Conservation (phyloP, 2,329 filamentous ascomycete genomes). For the Plenodomus tracheiphilus region DNA sequence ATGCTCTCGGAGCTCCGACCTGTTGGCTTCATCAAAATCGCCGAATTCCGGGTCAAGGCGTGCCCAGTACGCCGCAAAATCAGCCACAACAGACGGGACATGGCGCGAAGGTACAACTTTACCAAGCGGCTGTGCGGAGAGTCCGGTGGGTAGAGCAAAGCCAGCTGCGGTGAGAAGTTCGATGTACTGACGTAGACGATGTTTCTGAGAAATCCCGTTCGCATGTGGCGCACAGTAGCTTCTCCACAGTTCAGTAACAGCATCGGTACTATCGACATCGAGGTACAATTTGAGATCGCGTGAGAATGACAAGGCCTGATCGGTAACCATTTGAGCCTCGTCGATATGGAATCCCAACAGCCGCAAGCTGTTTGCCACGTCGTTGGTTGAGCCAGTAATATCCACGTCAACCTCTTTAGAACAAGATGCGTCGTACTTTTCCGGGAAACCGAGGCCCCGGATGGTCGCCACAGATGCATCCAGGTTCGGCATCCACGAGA, state of each 20-base stretch:
- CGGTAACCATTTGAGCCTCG: background rate
- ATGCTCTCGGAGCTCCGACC: background rate
- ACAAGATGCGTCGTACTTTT: slow-evolving; percentile 14
- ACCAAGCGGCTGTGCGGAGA: slow-evolving; percentile 11
- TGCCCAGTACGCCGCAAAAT: slow-evolving; percentile 12
- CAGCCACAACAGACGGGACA: slow-evolving; percentile 3
- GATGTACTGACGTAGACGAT: slow-evolving; percentile 3
- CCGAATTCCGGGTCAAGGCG: slow-evolving; percentile 1
- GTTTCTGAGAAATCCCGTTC: background rate
- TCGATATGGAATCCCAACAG: background rate
- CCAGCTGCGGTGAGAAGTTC: slow-evolving; percentile 13
- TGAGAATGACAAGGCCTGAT: background rate
- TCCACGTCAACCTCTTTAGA: background rate
- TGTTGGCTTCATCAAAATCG: background rate
- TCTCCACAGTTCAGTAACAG: slow-evolving; percentile 4
- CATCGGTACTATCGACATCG: background rate
- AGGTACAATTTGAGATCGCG: slow-evolving; percentile 5
- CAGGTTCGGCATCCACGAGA: slow-evolving; percentile 16
- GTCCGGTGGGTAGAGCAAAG: slow-evolving; percentile 9
- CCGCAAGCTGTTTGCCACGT: background rate
- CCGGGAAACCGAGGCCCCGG: slow-evolving; percentile 12
- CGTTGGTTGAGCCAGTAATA: background rate
- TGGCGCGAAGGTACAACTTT: slow-evolving; percentile 10
- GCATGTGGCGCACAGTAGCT: background rate
- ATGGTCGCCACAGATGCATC: slow-evolving; percentile 13